Evolutionary conservation across 192 early-diverging fungal genomes (phyloP).

Genomic region (Powellomyces hirtus): DNA sequence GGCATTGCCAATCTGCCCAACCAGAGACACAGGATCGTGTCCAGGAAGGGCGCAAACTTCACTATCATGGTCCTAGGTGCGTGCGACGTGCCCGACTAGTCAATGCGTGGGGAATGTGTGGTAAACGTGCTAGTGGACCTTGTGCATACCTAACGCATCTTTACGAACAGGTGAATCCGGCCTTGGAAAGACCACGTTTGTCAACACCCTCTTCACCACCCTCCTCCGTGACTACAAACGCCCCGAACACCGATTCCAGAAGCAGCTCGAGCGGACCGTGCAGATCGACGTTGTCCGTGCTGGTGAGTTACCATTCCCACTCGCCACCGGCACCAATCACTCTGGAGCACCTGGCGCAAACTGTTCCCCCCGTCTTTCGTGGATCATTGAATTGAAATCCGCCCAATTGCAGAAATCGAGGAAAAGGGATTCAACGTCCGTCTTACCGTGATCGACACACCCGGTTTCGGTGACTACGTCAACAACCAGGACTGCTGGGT

Average conservation of each 20-base stretch:
- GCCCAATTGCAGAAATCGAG: constrained; percentile 87
- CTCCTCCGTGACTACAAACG: constrained; percentile 90
- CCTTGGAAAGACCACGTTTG: constrained; percentile 96
- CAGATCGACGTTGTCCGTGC: constrained; percentile 98
- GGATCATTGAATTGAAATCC: too few relatives aligned
- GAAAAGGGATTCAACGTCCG: constrained; percentile 98
- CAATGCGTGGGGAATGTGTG: too few relatives aligned
- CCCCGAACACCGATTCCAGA: constrained; percentile 75
- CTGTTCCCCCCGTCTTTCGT: too few relatives aligned
- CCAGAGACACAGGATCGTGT: constrained; percentile 98
- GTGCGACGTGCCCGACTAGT: too few relatives aligned
- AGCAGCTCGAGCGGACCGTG: constrained; percentile 93
- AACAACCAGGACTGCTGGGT: constrained; percentile 92
- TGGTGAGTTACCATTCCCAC: too few relatives aligned
- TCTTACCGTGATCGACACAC: constrained; percentile 93
- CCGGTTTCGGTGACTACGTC: constrained; percentile 75
- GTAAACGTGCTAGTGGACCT: too few relatives aligned
- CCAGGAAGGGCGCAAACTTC: constrained; percentile 93
- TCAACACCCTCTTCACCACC: constrained; percentile 98
- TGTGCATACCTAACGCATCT: too few relatives aligned
- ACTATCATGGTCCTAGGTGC: constrained; percentile 93
- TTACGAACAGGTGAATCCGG: constrained; percentile 96
- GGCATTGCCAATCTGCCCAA: constrained; percentile 99
- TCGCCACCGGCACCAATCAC: not conserved
- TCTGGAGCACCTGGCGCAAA: too few relatives aligned